Evolutionary conservation across 2,329 filamentous ascomycete genomes (phyloP).

Genomic region (Cladosporium oxysporum): DNA sequence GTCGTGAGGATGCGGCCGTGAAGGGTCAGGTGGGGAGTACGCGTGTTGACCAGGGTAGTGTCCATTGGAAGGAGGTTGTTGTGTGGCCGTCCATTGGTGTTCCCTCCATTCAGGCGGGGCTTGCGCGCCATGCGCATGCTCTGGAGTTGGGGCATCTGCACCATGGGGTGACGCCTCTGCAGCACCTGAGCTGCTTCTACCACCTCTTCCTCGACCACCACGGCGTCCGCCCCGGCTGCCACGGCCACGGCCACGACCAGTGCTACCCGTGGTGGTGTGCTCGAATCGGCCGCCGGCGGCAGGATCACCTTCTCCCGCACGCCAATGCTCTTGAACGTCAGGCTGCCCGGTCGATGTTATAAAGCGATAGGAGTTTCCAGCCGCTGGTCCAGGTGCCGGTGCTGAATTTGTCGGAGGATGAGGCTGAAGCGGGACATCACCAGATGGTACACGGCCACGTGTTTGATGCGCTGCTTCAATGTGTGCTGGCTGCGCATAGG

Average conservation of each 20-base stretch:
- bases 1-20: conserved; percentile 14
- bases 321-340: conserved; percentile 35
- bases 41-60: conserved; percentile 35
- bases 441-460: conserved; percentile 9
- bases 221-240: conserved; percentile 36
- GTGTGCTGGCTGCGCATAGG: conserved; percentile 13
- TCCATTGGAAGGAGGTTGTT: conserved; percentile 41
- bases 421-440: background rate
- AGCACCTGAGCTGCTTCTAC: conserved; percentile 26
- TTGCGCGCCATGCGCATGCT: conserved; percentile 28
- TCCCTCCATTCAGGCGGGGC: conserved; percentile 45
- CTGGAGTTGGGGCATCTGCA: conserved; percentile 25
- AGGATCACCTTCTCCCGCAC: conserved; percentile 22
- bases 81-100: conserved; percentile 39
- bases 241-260: conserved; percentile 22
- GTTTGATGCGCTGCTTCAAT: conserved; percentile 7
- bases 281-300: conserved; percentile 4
- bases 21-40: conserved; percentile 21
- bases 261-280: background rate
- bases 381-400: conserved; percentile 23
- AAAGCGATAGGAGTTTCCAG: conserved; percentile 34
- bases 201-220: conserved; percentile 42
- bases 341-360: conserved; percentile 35
- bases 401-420: conserved; percentile 24
- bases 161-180: conserved; percentile 24